Percentiles rank a stretch among this genome's conserved stretches.
Evolutionary conservation across 352 stramenopile genomes (phyloP).

Genomic region (Phytopythium ostracodes): DNA sequence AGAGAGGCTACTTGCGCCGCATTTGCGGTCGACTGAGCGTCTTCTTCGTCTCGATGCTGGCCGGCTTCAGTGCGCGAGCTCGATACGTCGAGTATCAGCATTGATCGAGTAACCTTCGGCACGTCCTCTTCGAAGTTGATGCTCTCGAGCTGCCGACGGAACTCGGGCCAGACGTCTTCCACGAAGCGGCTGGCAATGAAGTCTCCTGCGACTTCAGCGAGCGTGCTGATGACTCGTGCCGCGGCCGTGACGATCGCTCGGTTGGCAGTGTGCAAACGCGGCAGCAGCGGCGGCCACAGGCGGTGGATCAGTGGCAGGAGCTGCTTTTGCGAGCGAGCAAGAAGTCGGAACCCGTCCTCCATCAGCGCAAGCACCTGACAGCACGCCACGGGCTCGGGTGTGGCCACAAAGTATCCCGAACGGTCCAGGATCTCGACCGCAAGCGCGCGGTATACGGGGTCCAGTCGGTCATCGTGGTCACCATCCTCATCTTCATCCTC

Average conservation of each 20-base stretch:
- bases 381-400: conserved; percentile 60
- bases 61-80: not conserved
- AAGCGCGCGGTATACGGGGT: conserved; percentile 40
- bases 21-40: not conserved
- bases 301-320: conserved; percentile 74
- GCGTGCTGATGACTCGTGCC: conserved; percentile 41
- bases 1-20: not conserved
- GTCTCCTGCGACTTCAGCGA: conserved; percentile 56
- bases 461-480: conserved; percentile 4
- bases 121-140: conserved; percentile 31
- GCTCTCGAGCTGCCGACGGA: conserved; percentile 35
- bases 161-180: conserved; percentile 66
- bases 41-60: not conserved
- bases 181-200: conserved; percentile 83
- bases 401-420: conserved; percentile 70
- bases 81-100: conserved; percentile 42
- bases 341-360: conserved; percentile 47
- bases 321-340: conserved; percentile 36
- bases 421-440: conserved; percentile 74
- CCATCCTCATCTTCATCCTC: conserved; percentile 24
- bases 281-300: conserved; percentile 66
- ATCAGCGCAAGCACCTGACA: conserved; percentile 77
- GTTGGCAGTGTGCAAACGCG: conserved; percentile 50
- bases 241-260: conserved; percentile 60
- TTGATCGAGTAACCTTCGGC: conserved; percentile 53